Percentiles rank a stretch among this genome's conserved stretches.
phyloP scores from a whole-genome alignment of 2,329 filamentous ascomycete species.

The Juglanconis juglandina region DNA sequence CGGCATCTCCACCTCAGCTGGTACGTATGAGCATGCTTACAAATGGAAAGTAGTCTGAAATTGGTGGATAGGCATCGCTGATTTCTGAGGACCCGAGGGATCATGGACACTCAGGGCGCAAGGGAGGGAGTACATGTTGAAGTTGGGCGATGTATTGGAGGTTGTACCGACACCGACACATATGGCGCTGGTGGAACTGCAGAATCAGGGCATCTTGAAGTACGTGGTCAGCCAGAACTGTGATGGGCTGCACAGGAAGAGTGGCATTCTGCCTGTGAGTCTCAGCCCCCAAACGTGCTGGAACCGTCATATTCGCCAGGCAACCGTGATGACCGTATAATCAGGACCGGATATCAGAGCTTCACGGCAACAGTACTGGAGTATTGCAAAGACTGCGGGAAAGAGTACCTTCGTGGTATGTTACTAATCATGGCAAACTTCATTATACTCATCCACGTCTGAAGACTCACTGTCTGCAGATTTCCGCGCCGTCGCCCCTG shows the following conservation, averaged over 20 bases:
- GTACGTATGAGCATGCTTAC: not conserved
- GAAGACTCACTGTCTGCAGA: constrained; percentile 26
- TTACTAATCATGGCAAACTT: not conserved
- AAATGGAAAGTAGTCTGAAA: not conserved
- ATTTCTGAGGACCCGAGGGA: constrained; percentile 46
- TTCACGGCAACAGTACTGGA: constrained; percentile 47
- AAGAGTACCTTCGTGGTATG: constrained; percentile 43
- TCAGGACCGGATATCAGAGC: constrained; percentile 41
- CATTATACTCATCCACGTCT: not conserved
- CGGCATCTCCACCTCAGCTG: constrained; percentile 44
- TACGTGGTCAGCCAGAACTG: constrained; percentile 34
- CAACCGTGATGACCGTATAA: not conserved
- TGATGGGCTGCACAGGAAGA: constrained; percentile 42
- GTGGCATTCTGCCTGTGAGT: constrained; percentile 42
- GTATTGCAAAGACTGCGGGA: constrained; percentile 40
- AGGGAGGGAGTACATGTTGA: constrained; percentile 31
- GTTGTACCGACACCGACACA: constrained; percentile 43
- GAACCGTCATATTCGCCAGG: not conserved
- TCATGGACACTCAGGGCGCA: constrained; percentile 44
- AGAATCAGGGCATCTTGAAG: constrained; percentile 5
- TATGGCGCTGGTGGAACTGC: constrained; percentile 36
- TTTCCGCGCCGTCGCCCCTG: constrained; percentile 41
- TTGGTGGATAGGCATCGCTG: constrained; percentile 37
- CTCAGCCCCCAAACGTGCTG: not conserved
- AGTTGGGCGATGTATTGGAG: constrained; percentile 36